phyloP scores from a whole-genome alignment of 2,329 filamentous ascomycete species.

The Talaromyces sp. region DNA sequence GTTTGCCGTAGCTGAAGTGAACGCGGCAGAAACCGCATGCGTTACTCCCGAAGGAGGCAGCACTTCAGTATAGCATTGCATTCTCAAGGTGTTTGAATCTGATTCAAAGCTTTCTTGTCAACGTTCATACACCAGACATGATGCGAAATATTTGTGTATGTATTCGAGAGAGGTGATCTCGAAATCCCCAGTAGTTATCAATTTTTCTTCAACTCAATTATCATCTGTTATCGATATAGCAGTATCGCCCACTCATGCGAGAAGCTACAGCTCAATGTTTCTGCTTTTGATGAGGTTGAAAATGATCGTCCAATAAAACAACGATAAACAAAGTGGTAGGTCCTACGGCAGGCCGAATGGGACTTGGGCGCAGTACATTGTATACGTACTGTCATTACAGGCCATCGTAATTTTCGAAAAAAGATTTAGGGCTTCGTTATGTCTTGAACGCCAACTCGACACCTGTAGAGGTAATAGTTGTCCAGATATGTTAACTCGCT shows the following conservation, averaged over 20 bases:
- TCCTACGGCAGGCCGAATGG: background rate
- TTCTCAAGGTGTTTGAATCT: conserved; percentile 34
- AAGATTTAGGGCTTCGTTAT: background rate
- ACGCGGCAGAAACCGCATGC: conserved; percentile 73
- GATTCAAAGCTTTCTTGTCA: conserved; percentile 2
- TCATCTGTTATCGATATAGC: background rate
- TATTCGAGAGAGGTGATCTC: background rate
- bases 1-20: conserved; percentile 67
- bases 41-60: conserved; percentile 91
- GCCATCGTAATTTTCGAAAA: background rate
- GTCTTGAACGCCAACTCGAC: background rate
- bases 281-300: background rate
- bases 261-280: background rate
- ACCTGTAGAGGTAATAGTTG: no score
- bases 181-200: background rate
- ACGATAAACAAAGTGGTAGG: background rate
- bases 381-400: conserved; percentile 1
- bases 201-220: background rate
- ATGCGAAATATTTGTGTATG: background rate
- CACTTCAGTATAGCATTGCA: conserved; percentile 98
- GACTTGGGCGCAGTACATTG: background rate
- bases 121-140: conserved; percentile 7
- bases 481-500: background rate
- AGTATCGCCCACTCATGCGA: background rate
- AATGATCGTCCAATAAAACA: conserved; percentile 6